Conservation (phyloP, 2,329 filamentous ascomycete genomes). For the Pestalotiopsis sp. region DNA sequence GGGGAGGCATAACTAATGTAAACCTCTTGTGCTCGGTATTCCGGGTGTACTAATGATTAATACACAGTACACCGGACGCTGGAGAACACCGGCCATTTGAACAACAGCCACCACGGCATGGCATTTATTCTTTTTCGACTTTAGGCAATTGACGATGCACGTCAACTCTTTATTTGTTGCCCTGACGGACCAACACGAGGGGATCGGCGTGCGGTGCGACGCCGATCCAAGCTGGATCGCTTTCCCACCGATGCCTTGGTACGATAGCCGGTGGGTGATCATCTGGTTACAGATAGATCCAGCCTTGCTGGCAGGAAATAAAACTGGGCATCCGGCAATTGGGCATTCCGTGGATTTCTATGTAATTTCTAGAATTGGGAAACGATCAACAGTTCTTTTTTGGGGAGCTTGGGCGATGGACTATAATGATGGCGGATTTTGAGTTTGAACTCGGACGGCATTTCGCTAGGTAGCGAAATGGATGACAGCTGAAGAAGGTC, state of each 20-base stretch:
- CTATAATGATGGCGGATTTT: too few species aligned
- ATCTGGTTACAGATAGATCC: neutral
- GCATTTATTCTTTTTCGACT: neutral
- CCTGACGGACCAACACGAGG: neutral
- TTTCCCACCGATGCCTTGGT: neutral
- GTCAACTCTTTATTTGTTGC: neutral
- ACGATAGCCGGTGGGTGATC: neutral
- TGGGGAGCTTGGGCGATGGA: neutral
- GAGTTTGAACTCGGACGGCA: neutral
- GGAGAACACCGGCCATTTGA: too few species aligned
- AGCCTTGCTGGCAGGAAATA: neutral
- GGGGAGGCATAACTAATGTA: neutral
- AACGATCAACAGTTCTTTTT: neutral
- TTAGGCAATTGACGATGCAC: neutral
- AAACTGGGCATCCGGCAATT: neutral
- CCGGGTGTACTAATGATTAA: neutral
- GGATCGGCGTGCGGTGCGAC: neutral
- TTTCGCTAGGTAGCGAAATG: neutral
- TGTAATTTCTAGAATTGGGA: neutral
- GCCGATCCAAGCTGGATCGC: neutral
- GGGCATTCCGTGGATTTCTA: neutral
- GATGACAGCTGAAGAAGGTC: neutral
- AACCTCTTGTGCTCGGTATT: neutral
- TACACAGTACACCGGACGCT: too few species aligned
- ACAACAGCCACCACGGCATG: neutral